Percentiles rank a stretch among this genome's conserved stretches.
These are phyloP conservation scores for Knufia petricola DNA, from an alignment of 2,329 filamentous ascomycete species.

Conservation along the genomic window DNA sequence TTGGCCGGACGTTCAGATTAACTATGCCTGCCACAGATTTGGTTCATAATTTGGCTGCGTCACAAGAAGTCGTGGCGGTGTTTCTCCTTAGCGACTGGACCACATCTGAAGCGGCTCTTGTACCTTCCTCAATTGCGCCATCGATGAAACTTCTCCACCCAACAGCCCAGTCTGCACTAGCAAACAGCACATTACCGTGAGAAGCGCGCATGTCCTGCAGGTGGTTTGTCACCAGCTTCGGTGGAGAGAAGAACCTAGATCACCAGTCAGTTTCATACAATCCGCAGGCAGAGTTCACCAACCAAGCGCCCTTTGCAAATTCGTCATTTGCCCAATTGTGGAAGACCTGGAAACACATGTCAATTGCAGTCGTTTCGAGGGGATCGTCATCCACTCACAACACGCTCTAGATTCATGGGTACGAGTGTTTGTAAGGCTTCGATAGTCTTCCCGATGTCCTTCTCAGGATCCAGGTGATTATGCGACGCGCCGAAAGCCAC, in stretches of 20 bases:
- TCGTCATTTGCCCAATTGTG: conserved; percentile 43
- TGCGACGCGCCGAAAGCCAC: conserved; percentile 37
- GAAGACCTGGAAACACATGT: conserved; percentile 28
- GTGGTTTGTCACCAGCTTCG: conserved; percentile 31
- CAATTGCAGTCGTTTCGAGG: not conserved
- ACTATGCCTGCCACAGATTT: too few species aligned
- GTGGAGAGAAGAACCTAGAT: conserved; percentile 29
- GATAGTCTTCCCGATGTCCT: conserved; percentile 30
- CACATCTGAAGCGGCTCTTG: conserved; percentile 13
- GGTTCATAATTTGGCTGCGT: too few species aligned
- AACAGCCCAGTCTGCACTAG: conserved; percentile 28
- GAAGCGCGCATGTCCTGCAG: conserved; percentile 21
- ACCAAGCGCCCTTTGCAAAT: conserved; percentile 38
- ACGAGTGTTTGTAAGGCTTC: conserved; percentile 29
- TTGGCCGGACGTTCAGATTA: too few species aligned
- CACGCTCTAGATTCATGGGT: conserved; percentile 23
- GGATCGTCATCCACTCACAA: conserved; percentile 14
- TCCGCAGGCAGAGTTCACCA: conserved; percentile 1
- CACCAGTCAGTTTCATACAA: not conserved
- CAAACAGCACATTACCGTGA: conserved; percentile 26
- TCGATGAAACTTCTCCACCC: conserved; percentile 30
- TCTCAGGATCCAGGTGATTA: conserved; percentile 38
- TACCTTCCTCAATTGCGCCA: conserved; percentile 28
- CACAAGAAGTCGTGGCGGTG: too few species aligned
- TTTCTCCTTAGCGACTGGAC: not conserved